phyloP scores from a whole-genome alignment of 345 rosid genomes.

The Euphorbia lathyris region DNA sequence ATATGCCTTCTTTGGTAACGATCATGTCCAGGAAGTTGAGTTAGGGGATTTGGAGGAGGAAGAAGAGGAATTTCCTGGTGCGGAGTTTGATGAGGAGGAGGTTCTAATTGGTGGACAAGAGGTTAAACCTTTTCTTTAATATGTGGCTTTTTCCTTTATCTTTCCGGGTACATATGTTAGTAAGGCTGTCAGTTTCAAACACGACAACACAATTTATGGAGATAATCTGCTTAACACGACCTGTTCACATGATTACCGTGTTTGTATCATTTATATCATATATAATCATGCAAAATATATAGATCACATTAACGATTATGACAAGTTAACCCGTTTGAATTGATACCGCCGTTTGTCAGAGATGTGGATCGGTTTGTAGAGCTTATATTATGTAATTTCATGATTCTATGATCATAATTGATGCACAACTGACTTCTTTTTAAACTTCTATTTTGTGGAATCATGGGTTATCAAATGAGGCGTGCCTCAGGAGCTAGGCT shows the following conservation, averaged over 20 bases:
- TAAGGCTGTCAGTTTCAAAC: no score
- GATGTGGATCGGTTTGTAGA: background rate
- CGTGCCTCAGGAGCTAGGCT: no score
- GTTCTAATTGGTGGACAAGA: conserved; percentile 63
- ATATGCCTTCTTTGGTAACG: conserved; percentile 92
- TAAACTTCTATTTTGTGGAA: background rate
- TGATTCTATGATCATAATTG: background rate
- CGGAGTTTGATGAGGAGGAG: conserved; percentile 66
- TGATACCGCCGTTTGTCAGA: background rate
- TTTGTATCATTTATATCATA: no score
- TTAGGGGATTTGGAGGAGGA: conserved; percentile 93
- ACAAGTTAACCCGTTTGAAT: no score
- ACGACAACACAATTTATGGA: no score
- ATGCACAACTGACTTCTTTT: background rate
- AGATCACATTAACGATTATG: no score
- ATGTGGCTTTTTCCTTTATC: background rate
- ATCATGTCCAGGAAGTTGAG: conserved; percentile 89
- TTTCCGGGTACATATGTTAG: background rate
- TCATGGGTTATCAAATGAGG: background rate
- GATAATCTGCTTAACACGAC: no score
- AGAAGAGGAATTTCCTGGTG: conserved; percentile 46
- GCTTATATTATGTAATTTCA: background rate
- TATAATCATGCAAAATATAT: no score
- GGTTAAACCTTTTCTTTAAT: conserved; percentile 28
- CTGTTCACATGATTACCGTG: no score